Evolutionary conservation across 1,284 basidiomycete genomes (phyloP).

Genomic region (Ganoderma sp.): DNA sequence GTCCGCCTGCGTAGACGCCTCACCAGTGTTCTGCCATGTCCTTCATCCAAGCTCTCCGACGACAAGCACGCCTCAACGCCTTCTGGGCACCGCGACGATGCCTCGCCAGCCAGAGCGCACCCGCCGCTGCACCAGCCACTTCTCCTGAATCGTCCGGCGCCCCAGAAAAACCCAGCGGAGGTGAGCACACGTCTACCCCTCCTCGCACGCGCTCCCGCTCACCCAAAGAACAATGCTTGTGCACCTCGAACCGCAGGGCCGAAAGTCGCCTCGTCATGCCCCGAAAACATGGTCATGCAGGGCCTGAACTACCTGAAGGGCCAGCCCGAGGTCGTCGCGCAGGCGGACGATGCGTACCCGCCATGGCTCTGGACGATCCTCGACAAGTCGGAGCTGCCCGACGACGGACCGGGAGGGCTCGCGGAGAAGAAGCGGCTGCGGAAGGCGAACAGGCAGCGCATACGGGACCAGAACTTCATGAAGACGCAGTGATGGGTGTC

Average conservation of each 20-base stretch:
- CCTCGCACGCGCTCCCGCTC: neutral
- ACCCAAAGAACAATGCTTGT: neutral
- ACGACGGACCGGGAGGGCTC: constrained; percentile 75
- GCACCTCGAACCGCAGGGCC: constrained; percentile 8
- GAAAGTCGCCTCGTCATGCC: constrained; percentile 59
- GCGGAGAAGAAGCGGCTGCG: constrained; percentile 67
- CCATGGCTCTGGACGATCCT: constrained; percentile 88
- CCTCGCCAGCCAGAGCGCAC: constrained; percentile 31
- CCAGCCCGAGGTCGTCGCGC: constrained; percentile 79
- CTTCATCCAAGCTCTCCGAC: constrained; percentile 37
- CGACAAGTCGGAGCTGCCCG: constrained; percentile 58
- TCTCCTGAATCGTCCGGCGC: constrained; percentile 6
- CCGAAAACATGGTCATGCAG: constrained; percentile 71
- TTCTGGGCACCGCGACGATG: constrained; percentile 35
- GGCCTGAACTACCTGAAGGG: constrained; percentile 87
- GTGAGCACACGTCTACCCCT: constrained; percentile 14
- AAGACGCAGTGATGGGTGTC: constrained; percentile 58
- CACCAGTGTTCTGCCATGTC: constrained; percentile 34
- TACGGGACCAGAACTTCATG: constrained; percentile 81
- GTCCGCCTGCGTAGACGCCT: neutral
- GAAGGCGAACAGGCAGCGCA: constrained; percentile 63
- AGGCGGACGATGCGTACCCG: constrained; percentile 87
- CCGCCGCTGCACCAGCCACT: constrained; percentile 18
- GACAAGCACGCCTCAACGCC: constrained; percentile 34
- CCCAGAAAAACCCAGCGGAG: constrained; percentile 15